phyloP scores from a whole-genome alignment of 495 filamentous ascomycete species.

The Penicillium daleae region DNA sequence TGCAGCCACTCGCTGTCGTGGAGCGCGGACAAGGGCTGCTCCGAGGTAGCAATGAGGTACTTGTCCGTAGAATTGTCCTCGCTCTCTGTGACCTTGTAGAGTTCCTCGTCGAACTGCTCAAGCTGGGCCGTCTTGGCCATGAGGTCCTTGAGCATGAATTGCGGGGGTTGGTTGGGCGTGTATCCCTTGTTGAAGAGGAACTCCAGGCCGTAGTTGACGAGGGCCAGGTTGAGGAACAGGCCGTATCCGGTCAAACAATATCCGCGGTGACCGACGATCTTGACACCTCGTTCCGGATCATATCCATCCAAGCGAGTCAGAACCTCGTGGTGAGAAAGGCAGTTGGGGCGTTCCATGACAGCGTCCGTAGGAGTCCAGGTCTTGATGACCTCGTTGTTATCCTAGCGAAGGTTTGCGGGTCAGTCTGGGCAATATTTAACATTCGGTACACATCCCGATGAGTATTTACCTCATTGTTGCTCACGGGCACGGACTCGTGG shows the following conservation, averaged over 20 bases:
- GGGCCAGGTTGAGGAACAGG: conserved; percentile 88
- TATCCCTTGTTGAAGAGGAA: conserved; percentile 80
- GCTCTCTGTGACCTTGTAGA: conserved; percentile 91
- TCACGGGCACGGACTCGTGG: conserved; percentile 88
- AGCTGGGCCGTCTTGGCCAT: conserved; percentile 99
- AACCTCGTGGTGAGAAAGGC: conserved; percentile 93
- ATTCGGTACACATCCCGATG: background rate
- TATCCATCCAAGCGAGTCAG: conserved; percentile 86
- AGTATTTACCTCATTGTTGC: conserved; percentile 72
- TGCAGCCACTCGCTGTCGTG: conserved; percentile 94
- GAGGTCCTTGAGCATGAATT: conserved; percentile 92
- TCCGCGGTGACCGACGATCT: conserved; percentile 92
- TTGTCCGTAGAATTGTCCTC: conserved; percentile 84
- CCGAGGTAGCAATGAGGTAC: conserved; percentile 95
- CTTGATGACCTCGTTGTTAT: conserved; percentile 76
- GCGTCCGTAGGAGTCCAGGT: conserved; percentile 80
- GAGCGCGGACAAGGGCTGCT: conserved; percentile 91
- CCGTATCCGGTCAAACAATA: conserved; percentile 91
- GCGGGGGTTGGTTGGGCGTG: conserved; percentile 87
- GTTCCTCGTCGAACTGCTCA: conserved; percentile 94
- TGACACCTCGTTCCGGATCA: conserved; percentile 90
- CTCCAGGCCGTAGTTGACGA: conserved; percentile 92
- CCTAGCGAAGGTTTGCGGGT: conserved; percentile 42
- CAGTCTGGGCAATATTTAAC: background rate
- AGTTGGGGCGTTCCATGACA: conserved; percentile 66